Evolutionary conservation across 305 asterid genomes (phyloP).

Genomic region (Fraxinus platypoda): DNA sequence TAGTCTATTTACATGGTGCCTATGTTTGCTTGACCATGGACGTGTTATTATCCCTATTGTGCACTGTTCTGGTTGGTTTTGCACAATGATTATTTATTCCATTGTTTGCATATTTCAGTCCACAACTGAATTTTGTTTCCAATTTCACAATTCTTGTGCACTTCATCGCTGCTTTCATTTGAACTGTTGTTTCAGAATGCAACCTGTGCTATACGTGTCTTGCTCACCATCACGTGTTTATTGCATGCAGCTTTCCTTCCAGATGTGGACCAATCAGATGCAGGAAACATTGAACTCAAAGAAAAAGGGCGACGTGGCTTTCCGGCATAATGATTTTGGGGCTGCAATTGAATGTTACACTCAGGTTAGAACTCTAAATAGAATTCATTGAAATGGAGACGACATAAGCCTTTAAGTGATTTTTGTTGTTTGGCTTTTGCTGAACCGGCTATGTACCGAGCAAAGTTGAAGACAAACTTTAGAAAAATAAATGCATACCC

Average conservation of each 20-base stretch:
- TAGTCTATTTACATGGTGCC: neutral
- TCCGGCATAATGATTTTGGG: conserved; percentile 75
- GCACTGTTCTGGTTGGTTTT: neutral
- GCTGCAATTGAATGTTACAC: conserved; percentile 75
- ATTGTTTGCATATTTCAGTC: neutral
- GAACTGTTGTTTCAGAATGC: neutral
- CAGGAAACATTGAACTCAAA: conserved; percentile 88
- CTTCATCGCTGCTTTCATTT: neutral
- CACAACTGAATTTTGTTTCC: neutral
- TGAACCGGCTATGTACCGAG: neutral
- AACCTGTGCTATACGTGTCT: neutral
- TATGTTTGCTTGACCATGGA: neutral
- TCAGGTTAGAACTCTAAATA: conserved; percentile 46
- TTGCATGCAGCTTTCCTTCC: conserved; percentile 74
- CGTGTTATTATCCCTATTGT: neutral
- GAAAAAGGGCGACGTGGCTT: conserved; percentile 87
- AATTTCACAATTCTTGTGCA: neutral
- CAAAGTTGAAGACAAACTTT: neutral
- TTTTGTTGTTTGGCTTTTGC: neutral
- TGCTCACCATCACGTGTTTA: conserved; percentile 4
- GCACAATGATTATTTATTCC: neutral
- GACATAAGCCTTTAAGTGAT: neutral
- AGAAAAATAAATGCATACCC: too few species aligned
- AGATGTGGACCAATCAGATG: conserved; percentile 97
- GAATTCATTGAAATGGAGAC: neutral